phyloP scores from a whole-genome alignment of 2,329 filamentous ascomycete species.

The Aureobasidium pullulans region DNA sequence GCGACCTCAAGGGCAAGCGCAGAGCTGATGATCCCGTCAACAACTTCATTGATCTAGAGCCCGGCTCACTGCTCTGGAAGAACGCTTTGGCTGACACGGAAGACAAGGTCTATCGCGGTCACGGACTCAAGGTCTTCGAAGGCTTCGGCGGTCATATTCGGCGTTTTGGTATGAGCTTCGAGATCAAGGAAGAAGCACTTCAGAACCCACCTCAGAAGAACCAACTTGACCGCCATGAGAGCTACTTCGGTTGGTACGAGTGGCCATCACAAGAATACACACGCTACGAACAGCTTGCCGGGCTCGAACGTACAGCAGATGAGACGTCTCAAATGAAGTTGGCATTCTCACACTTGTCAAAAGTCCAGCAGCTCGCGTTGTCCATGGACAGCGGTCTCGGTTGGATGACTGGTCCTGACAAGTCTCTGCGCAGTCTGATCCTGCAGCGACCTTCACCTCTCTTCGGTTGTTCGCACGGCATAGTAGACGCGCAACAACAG shows the following conservation, averaged over 20 bases:
- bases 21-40: conserved; percentile 17
- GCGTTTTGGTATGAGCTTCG: conserved; percentile 60
- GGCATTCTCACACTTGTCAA: conserved; percentile 50
- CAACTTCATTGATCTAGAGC: conserved; percentile 20
- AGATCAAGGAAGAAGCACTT: conserved; percentile 51
- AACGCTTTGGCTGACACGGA: conserved; percentile 31
- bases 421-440: conserved; percentile 41
- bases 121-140: conserved; percentile 55
- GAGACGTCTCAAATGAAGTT: conserved; percentile 54
- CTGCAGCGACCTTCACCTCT: conserved; percentile 37
- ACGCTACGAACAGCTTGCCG: conserved; percentile 52
- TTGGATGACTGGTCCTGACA: conserved; percentile 57
- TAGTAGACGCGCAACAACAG: conserved; percentile 32
- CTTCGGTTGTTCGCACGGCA: conserved; percentile 37
- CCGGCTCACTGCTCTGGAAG: conserved; percentile 31
- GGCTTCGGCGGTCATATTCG: conserved; percentile 54
- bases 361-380: conserved; percentile 56
- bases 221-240: conserved; percentile 45
- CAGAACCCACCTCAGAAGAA: conserved; percentile 49
- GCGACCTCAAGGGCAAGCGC: conserved; percentile 30
- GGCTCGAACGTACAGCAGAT: conserved; percentile 56
- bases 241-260: conserved; percentile 58
- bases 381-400: conserved; percentile 62
- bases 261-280: conserved; percentile 56
- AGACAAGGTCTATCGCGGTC: conserved; percentile 45